Percentiles rank a stretch among this genome's conserved stretches.
phyloP scores from a whole-genome alignment of 148 eudicot species.

The Rheum nobile region DNA sequence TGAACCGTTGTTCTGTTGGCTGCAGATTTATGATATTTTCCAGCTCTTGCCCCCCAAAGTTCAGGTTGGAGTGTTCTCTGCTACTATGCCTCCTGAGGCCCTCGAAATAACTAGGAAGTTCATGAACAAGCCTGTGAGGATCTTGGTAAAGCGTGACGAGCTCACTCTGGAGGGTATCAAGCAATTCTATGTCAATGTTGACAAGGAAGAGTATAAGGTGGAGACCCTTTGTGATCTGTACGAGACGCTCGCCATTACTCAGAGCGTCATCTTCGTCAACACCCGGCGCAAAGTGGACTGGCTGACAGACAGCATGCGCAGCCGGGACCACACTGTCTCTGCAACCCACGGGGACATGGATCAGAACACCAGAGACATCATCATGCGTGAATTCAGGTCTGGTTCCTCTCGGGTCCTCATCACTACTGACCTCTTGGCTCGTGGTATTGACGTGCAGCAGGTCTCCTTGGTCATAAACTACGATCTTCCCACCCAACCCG shows the following conservation, averaged over 20 bases:
- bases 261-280: conserved; percentile 48
- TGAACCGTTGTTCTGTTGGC: not conserved
- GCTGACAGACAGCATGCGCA: conserved; percentile 40
- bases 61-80: conserved; percentile 42
- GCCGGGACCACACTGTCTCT: conserved; percentile 39
- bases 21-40: conserved; percentile 41
- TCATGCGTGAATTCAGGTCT: conserved; percentile 36
- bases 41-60: conserved; percentile 35
- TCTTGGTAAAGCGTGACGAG: conserved; percentile 40
- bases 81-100: conserved; percentile 51
- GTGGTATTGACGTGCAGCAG: conserved; percentile 44
- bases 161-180: conserved; percentile 34
- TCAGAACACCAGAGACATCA: conserved; percentile 33
- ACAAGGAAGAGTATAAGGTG: no score
- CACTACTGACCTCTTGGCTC: conserved; percentile 37
- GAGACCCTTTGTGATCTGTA: no score
- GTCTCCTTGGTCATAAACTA: conserved; percentile 43
- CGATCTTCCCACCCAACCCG: conserved; percentile 42
- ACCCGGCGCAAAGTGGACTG: conserved; percentile 43
- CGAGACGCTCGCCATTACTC: conserved; percentile 44
- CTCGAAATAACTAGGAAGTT: conserved; percentile 39
- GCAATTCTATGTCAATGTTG: no score
- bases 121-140: conserved; percentile 42
- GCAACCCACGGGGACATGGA: conserved; percentile 54
- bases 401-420: conserved; percentile 42